Percentiles rank a stretch among this genome's conserved stretches.
Conservation (phyloP, 2,329 filamentous ascomycete genomes). For the Trichophyton mentagrophytes region DNA sequence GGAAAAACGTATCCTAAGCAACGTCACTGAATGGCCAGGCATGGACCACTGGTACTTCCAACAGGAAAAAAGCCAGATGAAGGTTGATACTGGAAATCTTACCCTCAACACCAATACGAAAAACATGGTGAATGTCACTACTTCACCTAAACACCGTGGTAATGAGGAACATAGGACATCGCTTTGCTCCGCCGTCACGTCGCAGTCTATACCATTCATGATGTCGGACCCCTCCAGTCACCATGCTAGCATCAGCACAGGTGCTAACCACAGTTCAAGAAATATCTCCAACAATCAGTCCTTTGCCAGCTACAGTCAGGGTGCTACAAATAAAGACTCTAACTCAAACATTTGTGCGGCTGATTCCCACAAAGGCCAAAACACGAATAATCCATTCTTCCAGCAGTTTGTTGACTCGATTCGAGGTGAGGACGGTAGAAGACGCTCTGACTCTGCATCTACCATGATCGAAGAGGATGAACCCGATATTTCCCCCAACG, state of each 20-base stretch:
- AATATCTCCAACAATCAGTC: slow-evolving; percentile 29
- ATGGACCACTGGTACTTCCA: slow-evolving; percentile 8
- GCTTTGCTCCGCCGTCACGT: slow-evolving; percentile 11
- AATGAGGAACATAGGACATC: slow-evolving; percentile 7
- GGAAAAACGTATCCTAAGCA: slow-evolving; percentile 9
- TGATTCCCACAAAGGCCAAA: slow-evolving; percentile 1
- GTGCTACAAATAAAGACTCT: background rate
- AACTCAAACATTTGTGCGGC: background rate
- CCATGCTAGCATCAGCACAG: background rate
- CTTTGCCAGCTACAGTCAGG: background rate
- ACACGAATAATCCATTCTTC: slow-evolving; percentile 16
- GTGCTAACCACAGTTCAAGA: background rate
- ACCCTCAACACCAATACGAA: background rate
- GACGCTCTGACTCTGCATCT: slow-evolving; percentile 15
- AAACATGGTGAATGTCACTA: background rate
- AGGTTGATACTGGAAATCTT: background rate
- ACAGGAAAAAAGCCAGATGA: slow-evolving; percentile 1
- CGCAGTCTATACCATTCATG: slow-evolving; percentile 13
- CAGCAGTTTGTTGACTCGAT: slow-evolving; percentile 15
- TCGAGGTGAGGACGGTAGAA: slow-evolving; percentile 8
- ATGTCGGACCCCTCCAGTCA: slow-evolving; percentile 10
- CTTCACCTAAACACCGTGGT: background rate
- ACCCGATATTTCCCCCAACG: slow-evolving; percentile 20
- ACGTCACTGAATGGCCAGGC: slow-evolving; percentile 15
- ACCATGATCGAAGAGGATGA: slow-evolving; percentile 22